phyloP scores from a whole-genome alignment of 2,329 filamentous ascomycete genomes.

The Stachybotrys chartarum region DNA sequence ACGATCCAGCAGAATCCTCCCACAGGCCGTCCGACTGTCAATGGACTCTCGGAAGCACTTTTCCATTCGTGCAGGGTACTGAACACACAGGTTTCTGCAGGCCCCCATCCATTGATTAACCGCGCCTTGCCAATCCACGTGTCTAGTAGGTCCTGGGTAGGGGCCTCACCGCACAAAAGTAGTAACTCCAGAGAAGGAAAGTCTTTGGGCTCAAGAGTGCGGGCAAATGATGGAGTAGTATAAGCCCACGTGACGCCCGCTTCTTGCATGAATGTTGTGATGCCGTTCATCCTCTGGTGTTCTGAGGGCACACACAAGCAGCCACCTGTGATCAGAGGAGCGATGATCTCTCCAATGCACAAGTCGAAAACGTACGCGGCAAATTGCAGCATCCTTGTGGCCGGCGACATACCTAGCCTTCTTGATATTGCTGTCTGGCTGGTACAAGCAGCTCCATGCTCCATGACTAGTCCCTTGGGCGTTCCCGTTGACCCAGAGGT shows the following conservation, averaged over 20 bases:
- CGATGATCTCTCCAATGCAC: slow-evolving; percentile 4
- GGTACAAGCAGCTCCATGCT: slow-evolving; percentile 6
- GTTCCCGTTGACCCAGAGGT: slow-evolving; percentile 10
- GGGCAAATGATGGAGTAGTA: slow-evolving; percentile 13
- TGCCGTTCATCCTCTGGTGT: slow-evolving; percentile 7
- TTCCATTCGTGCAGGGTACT: slow-evolving; percentile 1
- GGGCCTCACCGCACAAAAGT: slow-evolving; percentile 11
- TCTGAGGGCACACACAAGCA: slow-evolving; percentile 16
- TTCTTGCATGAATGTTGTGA: slow-evolving; percentile 8
- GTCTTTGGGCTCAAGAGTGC: slow-evolving; percentile 7
- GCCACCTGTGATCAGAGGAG: slow-evolving; percentile 8
- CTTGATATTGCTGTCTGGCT: background rate
- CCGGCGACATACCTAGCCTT: background rate
- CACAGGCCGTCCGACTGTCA: slow-evolving; percentile 1
- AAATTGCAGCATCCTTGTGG: slow-evolving; percentile 5
- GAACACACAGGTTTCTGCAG: slow-evolving; percentile 3
- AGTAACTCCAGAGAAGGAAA: slow-evolving; percentile 7
- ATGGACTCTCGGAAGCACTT: background rate
- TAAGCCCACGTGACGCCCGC: slow-evolving; percentile 12
- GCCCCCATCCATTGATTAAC: slow-evolving; percentile 5
- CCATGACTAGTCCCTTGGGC: slow-evolving; percentile 11
- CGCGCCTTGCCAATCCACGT: slow-evolving; percentile 6
- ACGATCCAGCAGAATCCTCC: slow-evolving; percentile 12
- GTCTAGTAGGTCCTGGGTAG: slow-evolving; percentile 6
- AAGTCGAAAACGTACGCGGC: slow-evolving; percentile 7